These are phyloP conservation scores for Venturia nashicola DNA, from an alignment of 2,329 filamentous ascomycete genomes.

Conservation along the genomic window DNA sequence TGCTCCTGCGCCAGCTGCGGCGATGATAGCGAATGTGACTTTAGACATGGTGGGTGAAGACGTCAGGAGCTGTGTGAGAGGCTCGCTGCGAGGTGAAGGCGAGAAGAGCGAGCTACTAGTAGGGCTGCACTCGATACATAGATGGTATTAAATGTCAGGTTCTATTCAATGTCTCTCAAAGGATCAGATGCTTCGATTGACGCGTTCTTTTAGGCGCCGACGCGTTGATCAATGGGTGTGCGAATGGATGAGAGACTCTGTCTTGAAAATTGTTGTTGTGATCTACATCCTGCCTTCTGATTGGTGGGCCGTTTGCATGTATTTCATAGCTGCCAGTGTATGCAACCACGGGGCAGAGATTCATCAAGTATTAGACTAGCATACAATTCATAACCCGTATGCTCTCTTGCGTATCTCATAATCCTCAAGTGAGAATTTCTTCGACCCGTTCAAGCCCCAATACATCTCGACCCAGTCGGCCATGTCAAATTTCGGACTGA, in stretches of 20 bases:
- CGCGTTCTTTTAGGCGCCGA: neutral
- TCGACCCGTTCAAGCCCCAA: no score
- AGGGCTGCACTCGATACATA: neutral
- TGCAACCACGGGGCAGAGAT: no score
- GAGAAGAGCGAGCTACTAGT: neutral
- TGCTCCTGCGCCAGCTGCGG: slow-evolving; percentile 34
- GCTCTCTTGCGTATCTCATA: no score
- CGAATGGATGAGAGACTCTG: neutral
- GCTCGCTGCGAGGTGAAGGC: neutral
- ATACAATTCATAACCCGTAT: no score
- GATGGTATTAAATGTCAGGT: neutral
- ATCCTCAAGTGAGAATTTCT: no score
- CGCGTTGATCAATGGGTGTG: neutral
- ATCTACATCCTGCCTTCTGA: neutral
- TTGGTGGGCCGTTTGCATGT: neutral
- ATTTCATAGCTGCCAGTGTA: no score
- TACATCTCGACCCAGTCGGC: neutral
- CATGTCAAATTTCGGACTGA: neutral
- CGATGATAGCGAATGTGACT: slow-evolving; percentile 36
- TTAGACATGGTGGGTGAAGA: slow-evolving; percentile 32
- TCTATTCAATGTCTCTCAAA: neutral
- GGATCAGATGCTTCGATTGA: neutral
- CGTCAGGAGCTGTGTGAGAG: neutral
- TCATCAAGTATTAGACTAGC: no score
- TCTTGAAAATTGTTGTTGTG: neutral